Evolutionary conservation across 2,329 filamentous ascomycete species (phyloP).

Genomic region (Gliomastix tumulicola): DNA sequence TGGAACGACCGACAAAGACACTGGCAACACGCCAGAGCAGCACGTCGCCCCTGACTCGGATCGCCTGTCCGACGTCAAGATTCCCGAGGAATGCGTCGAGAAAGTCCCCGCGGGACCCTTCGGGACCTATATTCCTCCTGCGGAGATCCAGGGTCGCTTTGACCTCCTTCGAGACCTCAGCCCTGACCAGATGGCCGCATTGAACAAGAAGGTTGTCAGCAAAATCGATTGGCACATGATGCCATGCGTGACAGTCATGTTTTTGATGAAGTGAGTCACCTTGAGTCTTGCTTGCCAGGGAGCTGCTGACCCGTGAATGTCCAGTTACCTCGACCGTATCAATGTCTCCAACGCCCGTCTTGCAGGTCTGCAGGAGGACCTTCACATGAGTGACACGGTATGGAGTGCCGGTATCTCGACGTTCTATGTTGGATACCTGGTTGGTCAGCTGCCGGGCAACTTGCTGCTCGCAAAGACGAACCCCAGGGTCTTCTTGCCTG

Average conservation of each 20-base stretch:
- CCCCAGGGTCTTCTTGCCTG: slow-evolving; percentile 24
- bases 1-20: too few relatives aligned
- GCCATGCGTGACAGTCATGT: slow-evolving; percentile 17
- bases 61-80: too few relatives aligned
- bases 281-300: background rate
- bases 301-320: background rate
- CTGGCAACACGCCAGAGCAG: too few relatives aligned
- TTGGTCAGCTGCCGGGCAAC: slow-evolving; percentile 36
- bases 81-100: background rate
- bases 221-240: slow-evolving; percentile 22
- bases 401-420: slow-evolving; percentile 30
- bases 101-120: background rate
- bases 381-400: slow-evolving; percentile 21
- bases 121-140: slow-evolving; percentile 1
- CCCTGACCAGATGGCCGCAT: slow-evolving; percentile 3
- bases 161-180: slow-evolving; percentile 1
- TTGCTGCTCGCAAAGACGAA: slow-evolving; percentile 29
- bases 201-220: slow-evolving; percentile 16
- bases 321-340: slow-evolving; percentile 40
- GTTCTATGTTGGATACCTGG: slow-evolving; percentile 35
- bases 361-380: slow-evolving; percentile 23
- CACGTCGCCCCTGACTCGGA: too few relatives aligned
- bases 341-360: slow-evolving; percentile 37
- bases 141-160: slow-evolving; percentile 3
- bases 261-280: slow-evolving; percentile 15